phyloP scores from a whole-genome alignment of 75 land plant genomes.

The Selaginella tamariscina region DNA sequence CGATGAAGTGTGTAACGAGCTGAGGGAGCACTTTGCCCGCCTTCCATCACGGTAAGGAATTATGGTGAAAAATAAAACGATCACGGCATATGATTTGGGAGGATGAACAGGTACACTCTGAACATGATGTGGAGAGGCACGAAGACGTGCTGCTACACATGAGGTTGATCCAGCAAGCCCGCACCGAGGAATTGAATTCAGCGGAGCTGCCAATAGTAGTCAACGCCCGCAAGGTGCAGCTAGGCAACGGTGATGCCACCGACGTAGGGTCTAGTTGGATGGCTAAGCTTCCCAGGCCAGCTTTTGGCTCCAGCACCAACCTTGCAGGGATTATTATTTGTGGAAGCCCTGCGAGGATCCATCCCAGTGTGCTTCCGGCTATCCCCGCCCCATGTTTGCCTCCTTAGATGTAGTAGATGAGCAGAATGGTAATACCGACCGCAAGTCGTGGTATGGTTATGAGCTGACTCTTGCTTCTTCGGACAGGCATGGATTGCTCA shows the following conservation, averaged over 20 bases:
- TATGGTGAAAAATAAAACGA: background rate
- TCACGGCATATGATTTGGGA: background rate
- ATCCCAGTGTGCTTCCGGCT: conserved; percentile 8
- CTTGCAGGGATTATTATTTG: conserved; percentile 7
- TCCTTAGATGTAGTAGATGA: conserved; percentile 9
- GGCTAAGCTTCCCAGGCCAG: conserved; percentile 16
- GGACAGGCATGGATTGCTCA: conserved; percentile 26
- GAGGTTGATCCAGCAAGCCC: conserved; percentile 19
- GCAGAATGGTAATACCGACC: conserved; percentile 13
- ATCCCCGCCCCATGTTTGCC: conserved; percentile 18
- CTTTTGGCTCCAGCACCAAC: conserved; percentile 22
- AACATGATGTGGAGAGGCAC: conserved; percentile 24
- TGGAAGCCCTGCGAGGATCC: conserved; percentile 12
- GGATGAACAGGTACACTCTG: conserved; percentile 18
- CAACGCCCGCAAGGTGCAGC: conserved; percentile 18
- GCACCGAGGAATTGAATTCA: conserved; percentile 15
- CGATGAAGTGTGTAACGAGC: conserved; percentile 23
- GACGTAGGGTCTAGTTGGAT: background rate
- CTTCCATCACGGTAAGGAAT: conserved; percentile 17
- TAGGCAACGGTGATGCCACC: conserved; percentile 8
- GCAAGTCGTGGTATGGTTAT: conserved; percentile 21
- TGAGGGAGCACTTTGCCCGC: conserved; percentile 19
- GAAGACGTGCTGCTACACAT: conserved; percentile 28
- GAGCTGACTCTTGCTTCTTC: conserved; percentile 24
- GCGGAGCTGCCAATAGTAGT: conserved; percentile 12